Percentiles rank a stretch among this genome's conserved stretches.
phyloP scores from a whole-genome alignment of 805 yeast genomes.

The fission yeast (Schizosaccharomyces pombe) region DNA sequence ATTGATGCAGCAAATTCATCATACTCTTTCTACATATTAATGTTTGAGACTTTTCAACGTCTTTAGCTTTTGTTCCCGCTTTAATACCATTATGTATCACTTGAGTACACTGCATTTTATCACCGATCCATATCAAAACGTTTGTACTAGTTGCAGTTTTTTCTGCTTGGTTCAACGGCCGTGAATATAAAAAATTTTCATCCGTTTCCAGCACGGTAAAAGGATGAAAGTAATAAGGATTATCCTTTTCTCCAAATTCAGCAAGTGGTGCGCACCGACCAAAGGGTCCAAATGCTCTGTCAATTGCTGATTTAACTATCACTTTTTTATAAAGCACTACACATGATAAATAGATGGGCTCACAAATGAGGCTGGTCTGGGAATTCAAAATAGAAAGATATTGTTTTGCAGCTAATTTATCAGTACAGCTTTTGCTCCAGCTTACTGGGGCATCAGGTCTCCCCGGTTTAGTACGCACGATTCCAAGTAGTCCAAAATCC shows the following conservation, averaged over 20 bases:
- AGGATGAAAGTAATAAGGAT: neutral
- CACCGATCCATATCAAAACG: neutral
- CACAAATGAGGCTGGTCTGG: neutral
- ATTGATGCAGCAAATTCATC: neutral
- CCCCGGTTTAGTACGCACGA: slow-evolving; percentile 3
- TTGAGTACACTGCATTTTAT: neutral
- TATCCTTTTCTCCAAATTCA: neutral
- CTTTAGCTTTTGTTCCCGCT: neutral
- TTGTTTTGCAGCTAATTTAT: neutral
- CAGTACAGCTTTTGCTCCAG: neutral
- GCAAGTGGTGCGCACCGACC: neutral
- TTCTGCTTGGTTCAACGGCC: neutral
- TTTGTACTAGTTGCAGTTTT: neutral
- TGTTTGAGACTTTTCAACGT: neutral
- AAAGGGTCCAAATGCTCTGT: neutral
- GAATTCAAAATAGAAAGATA: neutral
- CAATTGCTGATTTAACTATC: neutral
- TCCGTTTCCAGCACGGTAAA: neutral
- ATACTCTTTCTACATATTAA: neutral
- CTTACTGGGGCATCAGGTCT: slow-evolving; percentile 2
- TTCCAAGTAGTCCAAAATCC: neutral
- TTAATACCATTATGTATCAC: neutral
- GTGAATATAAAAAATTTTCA: neutral
- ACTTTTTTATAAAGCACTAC: neutral
- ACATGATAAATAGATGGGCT: neutral